Percentiles rank a stretch among this genome's conserved stretches.
phyloP scores from a whole-genome alignment of 768 basidiomycete species.

The Trametes gibbosa region DNA sequence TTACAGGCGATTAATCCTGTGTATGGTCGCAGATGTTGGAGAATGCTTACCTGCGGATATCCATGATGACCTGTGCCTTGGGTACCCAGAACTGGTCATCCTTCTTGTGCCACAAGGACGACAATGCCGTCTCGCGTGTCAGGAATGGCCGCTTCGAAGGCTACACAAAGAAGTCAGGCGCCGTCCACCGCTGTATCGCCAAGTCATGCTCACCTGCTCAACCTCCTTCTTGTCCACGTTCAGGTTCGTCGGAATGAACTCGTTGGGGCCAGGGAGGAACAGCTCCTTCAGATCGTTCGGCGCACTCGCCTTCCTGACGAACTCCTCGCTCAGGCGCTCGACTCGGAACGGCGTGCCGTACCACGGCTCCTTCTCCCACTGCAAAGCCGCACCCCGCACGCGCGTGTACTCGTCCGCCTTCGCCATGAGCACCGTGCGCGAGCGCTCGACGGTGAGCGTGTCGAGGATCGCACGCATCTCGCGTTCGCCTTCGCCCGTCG shows the following conservation, averaged over 20 bases:
- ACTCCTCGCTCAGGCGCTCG: slow-evolving; percentile 62
- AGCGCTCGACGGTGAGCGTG: slow-evolving; percentile 51
- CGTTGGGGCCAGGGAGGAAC: slow-evolving; percentile 79
- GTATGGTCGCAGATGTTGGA: not conserved
- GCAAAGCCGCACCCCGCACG: slow-evolving; percentile 40
- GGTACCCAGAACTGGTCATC: slow-evolving; percentile 97
- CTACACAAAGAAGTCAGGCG: slow-evolving; percentile 36
- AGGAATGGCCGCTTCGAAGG: slow-evolving; percentile 72
- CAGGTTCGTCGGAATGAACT: slow-evolving; percentile 86
- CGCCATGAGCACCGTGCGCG: slow-evolving; percentile 78
- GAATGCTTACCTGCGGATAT: slow-evolving; percentile 61
- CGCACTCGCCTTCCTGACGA: slow-evolving; percentile 61
- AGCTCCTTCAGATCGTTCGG: slow-evolving; percentile 67
- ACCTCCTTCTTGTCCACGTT: slow-evolving; percentile 77
- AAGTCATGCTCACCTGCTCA: slow-evolving; percentile 45
- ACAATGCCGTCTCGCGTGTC: slow-evolving; percentile 67
- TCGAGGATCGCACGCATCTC: slow-evolving; percentile 65
- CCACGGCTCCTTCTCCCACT: slow-evolving; percentile 82
- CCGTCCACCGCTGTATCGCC: not conserved
- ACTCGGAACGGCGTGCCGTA: slow-evolving; percentile 88
- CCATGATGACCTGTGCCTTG: slow-evolving; percentile 74
- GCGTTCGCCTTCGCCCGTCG: slow-evolving; percentile 28
- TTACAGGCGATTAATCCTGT: not conserved
- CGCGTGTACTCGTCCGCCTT: slow-evolving; percentile 60
- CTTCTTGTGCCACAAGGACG: slow-evolving; percentile 92